These are phyloP conservation scores for Tetrahymena elliotti DNA, from an alignment of 73 alveolate genomes.

Conservation along the genomic window DNA sequence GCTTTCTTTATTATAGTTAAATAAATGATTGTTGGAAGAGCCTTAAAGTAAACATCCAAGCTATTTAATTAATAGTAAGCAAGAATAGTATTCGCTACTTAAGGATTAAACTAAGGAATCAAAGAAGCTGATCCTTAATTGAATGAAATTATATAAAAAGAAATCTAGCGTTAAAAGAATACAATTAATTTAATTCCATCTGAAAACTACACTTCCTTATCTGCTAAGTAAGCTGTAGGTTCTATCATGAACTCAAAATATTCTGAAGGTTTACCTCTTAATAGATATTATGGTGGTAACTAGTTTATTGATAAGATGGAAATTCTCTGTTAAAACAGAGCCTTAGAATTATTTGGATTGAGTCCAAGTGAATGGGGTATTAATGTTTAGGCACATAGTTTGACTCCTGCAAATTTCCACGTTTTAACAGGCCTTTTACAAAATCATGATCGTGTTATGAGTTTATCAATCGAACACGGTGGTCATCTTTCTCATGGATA, in stretches of 20 bases:
- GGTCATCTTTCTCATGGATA: slow-evolving; percentile 81
- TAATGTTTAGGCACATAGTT: slow-evolving; percentile 56
- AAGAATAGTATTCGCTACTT: background rate
- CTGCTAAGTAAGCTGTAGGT: slow-evolving; percentile 51
- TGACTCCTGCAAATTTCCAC: slow-evolving; percentile 68
- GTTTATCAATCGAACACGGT: slow-evolving; percentile 61
- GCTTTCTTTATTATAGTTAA: background rate
- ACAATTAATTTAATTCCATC: slow-evolving; percentile 54
- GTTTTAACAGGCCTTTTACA: slow-evolving; percentile 52
- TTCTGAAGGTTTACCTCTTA: slow-evolving; percentile 51
- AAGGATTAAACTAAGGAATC: background rate
- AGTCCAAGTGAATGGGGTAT: slow-evolving; percentile 67
- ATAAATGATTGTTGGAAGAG: background rate
- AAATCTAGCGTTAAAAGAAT: slow-evolving; percentile 35
- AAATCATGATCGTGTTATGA: slow-evolving; percentile 63
- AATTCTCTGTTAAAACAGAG: slow-evolving; percentile 48
- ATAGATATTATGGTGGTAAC: slow-evolving; percentile 45
- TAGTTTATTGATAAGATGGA: slow-evolving; percentile 57
- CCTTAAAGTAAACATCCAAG: background rate
- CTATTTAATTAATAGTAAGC: background rate
- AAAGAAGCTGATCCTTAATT: slow-evolving; percentile 41
- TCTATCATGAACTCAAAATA: slow-evolving; percentile 45
- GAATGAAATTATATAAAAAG: slow-evolving; percentile 30
- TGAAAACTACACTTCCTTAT: slow-evolving; percentile 55
- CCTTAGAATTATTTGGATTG: slow-evolving; percentile 52